These are phyloP conservation scores for Teratosphaeria destructans DNA, from an alignment of 2,329 filamentous ascomycete species.

Conservation along the genomic window DNA sequence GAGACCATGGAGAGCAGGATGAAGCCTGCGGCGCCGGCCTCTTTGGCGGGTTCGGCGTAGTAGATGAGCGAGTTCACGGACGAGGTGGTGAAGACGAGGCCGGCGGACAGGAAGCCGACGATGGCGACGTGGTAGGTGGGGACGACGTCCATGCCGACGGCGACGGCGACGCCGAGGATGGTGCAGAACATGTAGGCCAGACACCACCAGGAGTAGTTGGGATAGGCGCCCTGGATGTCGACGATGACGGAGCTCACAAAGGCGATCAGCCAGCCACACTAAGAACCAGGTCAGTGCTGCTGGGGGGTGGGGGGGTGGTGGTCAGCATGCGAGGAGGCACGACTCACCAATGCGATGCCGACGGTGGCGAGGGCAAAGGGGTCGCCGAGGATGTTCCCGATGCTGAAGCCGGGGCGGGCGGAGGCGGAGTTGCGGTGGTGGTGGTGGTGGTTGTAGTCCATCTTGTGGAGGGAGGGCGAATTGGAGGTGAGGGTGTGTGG, in stretches of 20 bases:
- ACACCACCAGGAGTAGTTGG: conserved; percentile 88
- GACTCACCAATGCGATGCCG: conserved; percentile 75
- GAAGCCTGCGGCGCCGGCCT: conserved; percentile 85
- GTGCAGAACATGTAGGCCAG: conserved; percentile 75
- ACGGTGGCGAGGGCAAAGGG: conserved; percentile 91
- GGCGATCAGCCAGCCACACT: conserved; percentile 93
- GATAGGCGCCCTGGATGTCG: conserved; percentile 48
- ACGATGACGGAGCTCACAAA: conserved; percentile 79
- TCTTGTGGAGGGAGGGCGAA: conserved; percentile 20
- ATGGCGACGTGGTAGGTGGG: conserved; percentile 89
- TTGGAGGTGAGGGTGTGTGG: background rate
- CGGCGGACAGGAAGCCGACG: conserved; percentile 75
- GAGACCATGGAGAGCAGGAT: conserved; percentile 88
- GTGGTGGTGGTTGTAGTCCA: conserved; percentile 14
- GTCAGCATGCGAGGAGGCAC: conserved; percentile 22
- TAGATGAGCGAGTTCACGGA: conserved; percentile 82
- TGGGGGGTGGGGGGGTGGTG: too few species aligned
- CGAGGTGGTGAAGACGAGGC: conserved; percentile 74
- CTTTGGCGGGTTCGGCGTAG: conserved; percentile 53
- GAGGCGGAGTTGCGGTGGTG: conserved; percentile 1
- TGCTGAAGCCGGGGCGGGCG: conserved; percentile 47
- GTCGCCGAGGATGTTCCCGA: conserved; percentile 89
- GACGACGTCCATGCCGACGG: conserved; percentile 73
- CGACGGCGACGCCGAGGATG: conserved; percentile 68
- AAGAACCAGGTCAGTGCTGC: background rate